phyloP scores from a whole-genome alignment of 108 stramenopile species.

The Cyclotella baltica region DNA sequence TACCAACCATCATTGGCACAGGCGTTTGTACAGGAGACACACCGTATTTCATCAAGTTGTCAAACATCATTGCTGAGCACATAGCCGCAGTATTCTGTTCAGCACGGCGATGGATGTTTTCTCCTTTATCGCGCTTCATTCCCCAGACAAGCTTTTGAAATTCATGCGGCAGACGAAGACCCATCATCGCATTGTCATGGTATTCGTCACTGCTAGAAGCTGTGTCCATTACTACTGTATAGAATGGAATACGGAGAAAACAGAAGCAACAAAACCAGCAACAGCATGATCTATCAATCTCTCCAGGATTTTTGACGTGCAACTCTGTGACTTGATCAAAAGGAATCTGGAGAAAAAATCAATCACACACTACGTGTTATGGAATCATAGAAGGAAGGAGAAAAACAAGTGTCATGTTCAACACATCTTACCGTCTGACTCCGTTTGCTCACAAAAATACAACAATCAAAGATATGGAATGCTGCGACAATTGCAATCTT shows the following conservation, averaged over 20 bases:
- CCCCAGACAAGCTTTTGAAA: slow-evolving; percentile 16
- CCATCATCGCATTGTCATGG: neutral
- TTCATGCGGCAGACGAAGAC: slow-evolving; percentile 9
- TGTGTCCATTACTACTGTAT: slow-evolving; percentile 3
- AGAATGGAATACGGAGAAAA: neutral
- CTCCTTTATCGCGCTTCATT: slow-evolving; percentile 15
- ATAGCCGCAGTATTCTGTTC: slow-evolving; percentile 9
- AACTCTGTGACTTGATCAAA: slow-evolving; percentile 11
- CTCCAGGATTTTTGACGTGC: neutral
- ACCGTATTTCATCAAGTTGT: slow-evolving; percentile 5
- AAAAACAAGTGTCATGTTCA: neutral
- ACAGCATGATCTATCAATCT: neutral
- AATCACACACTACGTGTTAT: neutral
- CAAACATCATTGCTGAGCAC: slow-evolving; percentile 13
- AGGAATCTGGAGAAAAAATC: slow-evolving; percentile 7
- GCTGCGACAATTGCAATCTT: slow-evolving; percentile 9
- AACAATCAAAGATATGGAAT: slow-evolving; percentile 1
- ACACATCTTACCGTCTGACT: slow-evolving; percentile 3
- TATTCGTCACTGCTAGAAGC: neutral
- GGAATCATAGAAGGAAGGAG: neutral
- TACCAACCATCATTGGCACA: neutral
- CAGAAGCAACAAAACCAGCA: neutral
- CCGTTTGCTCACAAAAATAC: neutral
- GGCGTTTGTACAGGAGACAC: slow-evolving; percentile 8
- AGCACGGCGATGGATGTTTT: slow-evolving; percentile 8